Percentiles rank a stretch among this genome's conserved stretches.
phyloP scores from a whole-genome alignment of 345 rosid genomes.

The Litchi chinensis region DNA sequence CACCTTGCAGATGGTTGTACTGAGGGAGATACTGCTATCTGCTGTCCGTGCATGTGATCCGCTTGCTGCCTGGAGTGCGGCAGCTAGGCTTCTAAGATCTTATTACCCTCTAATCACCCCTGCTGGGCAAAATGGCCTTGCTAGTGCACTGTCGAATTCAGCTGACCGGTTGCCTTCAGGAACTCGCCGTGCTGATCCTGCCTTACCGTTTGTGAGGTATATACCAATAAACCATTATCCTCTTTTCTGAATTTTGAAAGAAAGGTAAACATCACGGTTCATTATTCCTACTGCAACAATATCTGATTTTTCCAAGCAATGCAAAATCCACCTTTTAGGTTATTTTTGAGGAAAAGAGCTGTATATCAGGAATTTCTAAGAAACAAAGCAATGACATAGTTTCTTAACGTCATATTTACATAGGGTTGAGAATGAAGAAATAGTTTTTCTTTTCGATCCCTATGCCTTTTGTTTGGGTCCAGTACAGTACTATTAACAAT shows the following conservation, averaged over 20 bases:
- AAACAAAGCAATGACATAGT: not conserved
- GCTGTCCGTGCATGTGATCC: slow-evolving; percentile 99
- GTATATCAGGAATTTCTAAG: not conserved
- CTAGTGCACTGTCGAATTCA: slow-evolving; percentile 81
- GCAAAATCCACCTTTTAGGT: not conserved
- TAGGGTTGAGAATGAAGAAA: not conserved
- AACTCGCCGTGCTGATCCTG: slow-evolving; percentile 97
- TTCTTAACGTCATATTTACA: not conserved
- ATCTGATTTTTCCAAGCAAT: not conserved
- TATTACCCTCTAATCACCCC: slow-evolving; percentile 98
- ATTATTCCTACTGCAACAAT: not conserved
- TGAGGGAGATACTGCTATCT: slow-evolving; percentile 94
- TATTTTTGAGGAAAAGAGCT: not conserved
- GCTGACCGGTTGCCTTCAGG: slow-evolving; percentile 93
- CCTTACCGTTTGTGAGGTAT: slow-evolving; percentile 94
- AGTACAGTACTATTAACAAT: not conserved
- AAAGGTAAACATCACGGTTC: not conserved
- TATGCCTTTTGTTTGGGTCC: not conserved
- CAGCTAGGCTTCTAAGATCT: slow-evolving; percentile 91
- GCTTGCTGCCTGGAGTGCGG: slow-evolving; percentile 98
- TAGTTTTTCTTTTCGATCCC: not conserved
- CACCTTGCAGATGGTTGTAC: slow-evolving; percentile 98
- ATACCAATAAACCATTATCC: not conserved
- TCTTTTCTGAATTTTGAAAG: not conserved
- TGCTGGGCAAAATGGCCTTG: slow-evolving; percentile 97